Conservation (phyloP, 345 rosid genomes). For the Populus simonii region DNA sequence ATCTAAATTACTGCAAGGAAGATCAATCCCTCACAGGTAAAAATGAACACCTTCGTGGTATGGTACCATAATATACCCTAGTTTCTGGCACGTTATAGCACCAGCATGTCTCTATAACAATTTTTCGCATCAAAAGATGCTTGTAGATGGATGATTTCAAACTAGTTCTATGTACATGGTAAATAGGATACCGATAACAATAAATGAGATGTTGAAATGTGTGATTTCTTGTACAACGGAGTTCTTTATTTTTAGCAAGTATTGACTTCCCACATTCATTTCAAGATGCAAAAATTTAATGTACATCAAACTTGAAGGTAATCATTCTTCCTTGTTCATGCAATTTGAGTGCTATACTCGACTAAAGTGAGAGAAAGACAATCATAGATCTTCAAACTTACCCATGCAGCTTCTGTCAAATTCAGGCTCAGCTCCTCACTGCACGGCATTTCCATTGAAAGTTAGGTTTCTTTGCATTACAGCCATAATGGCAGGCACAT, state of each 20-base stretch:
- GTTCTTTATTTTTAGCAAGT: background rate
- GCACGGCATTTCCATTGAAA: slow-evolving; percentile 31
- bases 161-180: background rate
- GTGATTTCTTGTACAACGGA: background rate
- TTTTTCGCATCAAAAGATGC: background rate
- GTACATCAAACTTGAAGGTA: background rate
- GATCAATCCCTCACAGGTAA: background rate
- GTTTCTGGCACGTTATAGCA: background rate
- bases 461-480: slow-evolving; percentile 1
- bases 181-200: background rate
- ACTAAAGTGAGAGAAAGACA: background rate
- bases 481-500: background rate
- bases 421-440: slow-evolving; percentile 84
- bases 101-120: background rate
- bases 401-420: slow-evolving; percentile 97
- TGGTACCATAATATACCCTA: background rate
- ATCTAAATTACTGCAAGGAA: background rate
- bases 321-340: background rate
- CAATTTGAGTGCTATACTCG: background rate
- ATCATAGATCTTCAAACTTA: slow-evolving; percentile 32
- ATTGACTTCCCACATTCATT: background rate
- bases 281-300: background rate
- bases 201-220: background rate
- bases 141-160: background rate
- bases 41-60: background rate